These are phyloP conservation scores for Elaeagnus macrophylla DNA, from an alignment of 306 rosid genomes.

Conservation along the genomic window DNA sequence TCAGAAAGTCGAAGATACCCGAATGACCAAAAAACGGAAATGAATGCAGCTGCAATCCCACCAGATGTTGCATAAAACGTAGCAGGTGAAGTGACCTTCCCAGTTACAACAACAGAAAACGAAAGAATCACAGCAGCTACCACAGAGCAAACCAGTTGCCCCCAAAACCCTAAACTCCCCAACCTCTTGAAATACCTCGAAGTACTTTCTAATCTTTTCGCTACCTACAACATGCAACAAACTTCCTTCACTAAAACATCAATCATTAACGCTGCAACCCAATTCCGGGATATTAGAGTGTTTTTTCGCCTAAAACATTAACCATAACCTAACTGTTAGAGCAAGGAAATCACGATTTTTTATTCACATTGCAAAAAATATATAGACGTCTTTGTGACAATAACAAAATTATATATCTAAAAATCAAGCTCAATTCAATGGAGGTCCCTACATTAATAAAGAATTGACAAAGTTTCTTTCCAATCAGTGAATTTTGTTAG, in stretches of 20 bases:
- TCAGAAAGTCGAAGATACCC: constrained; percentile 93
- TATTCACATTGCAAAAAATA: too few species aligned
- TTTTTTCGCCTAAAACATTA: too few species aligned
- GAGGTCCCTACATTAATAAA: background rate
- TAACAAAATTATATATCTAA: background rate
- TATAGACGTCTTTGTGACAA: too few species aligned
- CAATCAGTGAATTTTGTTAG: background rate
- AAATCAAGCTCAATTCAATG: background rate
- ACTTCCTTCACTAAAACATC: constrained; percentile 9
- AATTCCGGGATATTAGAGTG: background rate
- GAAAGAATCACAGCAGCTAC: constrained; percentile 93
- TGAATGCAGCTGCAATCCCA: constrained; percentile 82
- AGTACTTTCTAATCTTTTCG: constrained; percentile 80
- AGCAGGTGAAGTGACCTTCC: constrained; percentile 72
- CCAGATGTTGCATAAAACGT: constrained; percentile 91
- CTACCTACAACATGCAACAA: constrained; percentile 48
- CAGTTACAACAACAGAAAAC: constrained; percentile 69
- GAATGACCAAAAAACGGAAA: constrained; percentile 94
- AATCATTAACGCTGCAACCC: background rate
- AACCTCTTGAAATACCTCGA: constrained; percentile 86
- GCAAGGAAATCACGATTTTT: too few species aligned
- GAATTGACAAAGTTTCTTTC: background rate
- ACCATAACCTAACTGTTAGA: too few species aligned
- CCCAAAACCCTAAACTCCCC: constrained; percentile 92
- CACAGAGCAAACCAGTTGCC: constrained; percentile 76